Base-by-base conservation (phyloP, 164 flowering plant species). In the Hamamelis virginiana region DNA sequence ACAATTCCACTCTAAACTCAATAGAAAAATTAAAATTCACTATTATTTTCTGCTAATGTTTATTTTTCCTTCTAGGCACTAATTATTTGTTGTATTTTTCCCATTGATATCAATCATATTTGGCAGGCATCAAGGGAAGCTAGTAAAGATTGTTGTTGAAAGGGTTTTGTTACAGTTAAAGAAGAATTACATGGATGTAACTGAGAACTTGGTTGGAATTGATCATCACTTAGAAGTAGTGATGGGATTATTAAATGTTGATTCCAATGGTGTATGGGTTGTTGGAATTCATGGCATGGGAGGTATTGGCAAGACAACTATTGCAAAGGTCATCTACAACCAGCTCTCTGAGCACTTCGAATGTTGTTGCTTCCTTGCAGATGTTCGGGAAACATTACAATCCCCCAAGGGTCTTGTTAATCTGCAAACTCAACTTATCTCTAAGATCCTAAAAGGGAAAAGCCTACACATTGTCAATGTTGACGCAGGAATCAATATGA, bases 221-320 rank as follows among this genome's bases (percentile, higher is more conserved):
- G 43, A 28, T 33, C 16, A 22, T 28, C 43, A 33, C 25, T 14
- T 60, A 16, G 44, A 60, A 23, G n/a, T 28, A 8, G 6, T 60
- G 4, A 60, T 22, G n/a, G 23, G 38, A 33, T 18, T 60, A 13
- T 14, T 28, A n/a, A 28, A 33, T 13, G 43, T 16, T 4, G 64
- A 33, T 3, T n/a, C 64, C 23, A 33, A 60, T 25, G 64, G 28
- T 13, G 64, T 28, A 22, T 1, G 46, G 2, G n/a, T 60, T 27
- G 16, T 60, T 18, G 64, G 64, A 33, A 60, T 60, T 1, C 25
- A 13, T 26, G 64, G 64, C 9, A 28, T 33, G 8, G 64, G 44
- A 11, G 64, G 64, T 11, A 60, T 60, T 25, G 64, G 64, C 25
- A 60, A 60, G 19, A 60, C 64, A 26, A 60, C 64, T 18, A 33